Percentiles rank a stretch among this genome's conserved stretches.
phyloP scores from a whole-genome alignment of 176 grass and related monocot species.

The Oryza australiensis region DNA sequence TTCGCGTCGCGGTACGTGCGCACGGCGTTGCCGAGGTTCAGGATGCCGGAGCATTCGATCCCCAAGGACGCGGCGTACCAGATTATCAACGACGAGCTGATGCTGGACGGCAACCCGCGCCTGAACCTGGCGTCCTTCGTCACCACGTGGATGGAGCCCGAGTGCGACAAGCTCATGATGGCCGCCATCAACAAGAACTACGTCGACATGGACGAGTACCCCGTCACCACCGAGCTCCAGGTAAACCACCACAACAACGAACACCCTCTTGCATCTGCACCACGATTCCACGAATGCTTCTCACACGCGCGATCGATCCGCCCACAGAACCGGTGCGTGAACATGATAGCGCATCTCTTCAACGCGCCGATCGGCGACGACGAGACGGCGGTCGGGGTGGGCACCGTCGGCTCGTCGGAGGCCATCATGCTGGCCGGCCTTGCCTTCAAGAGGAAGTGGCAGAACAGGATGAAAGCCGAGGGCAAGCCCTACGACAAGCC shows the following conservation, averaged over 20 bases:
- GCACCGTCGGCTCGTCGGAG: constrained; percentile 77
- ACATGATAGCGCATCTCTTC: constrained; percentile 77
- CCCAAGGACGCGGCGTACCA: constrained; percentile 97
- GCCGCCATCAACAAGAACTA: constrained; percentile 92
- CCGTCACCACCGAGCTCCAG: constrained; percentile 95
- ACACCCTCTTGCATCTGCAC: not conserved
- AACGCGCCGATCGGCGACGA: constrained; percentile 73
- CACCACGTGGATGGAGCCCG: constrained; percentile 99
- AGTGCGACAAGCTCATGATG: constrained; percentile 99
- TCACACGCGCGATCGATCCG: not conserved
- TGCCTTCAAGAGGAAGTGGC: constrained; percentile 78
- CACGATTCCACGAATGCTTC: not conserved
- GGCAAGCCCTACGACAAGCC: constrained; percentile 72
- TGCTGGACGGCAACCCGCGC: constrained; percentile 97
- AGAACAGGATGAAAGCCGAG: constrained; percentile 62
- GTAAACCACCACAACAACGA: constrained; percentile 35
- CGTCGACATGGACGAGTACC: constrained; percentile 99
- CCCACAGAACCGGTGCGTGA: constrained; percentile 71
- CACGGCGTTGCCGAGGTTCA: constrained; percentile 34
- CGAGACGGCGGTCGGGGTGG: constrained; percentile 68
- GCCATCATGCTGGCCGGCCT: constrained; percentile 81
- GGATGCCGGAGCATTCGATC: constrained; percentile 52
- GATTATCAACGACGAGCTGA: constrained; percentile 99
- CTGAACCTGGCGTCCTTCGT: constrained; percentile 96
- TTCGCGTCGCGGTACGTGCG: constrained; percentile 89